Percentiles rank a stretch among this genome's conserved stretches.
Conservation (phyloP, 2,329 filamentous ascomycete species). For the Penicillium capsulatum region DNA sequence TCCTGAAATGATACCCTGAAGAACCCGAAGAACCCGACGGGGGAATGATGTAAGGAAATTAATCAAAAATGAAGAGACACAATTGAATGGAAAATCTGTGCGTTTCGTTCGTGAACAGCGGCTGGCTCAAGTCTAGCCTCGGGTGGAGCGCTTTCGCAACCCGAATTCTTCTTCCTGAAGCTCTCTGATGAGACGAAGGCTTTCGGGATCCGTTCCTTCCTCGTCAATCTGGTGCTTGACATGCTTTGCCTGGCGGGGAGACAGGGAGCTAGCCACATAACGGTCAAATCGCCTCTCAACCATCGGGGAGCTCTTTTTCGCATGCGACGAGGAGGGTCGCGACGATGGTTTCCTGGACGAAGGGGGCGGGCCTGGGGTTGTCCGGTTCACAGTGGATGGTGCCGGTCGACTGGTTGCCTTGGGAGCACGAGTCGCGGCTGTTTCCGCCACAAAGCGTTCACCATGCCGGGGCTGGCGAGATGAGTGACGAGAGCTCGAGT, state of each 20-base stretch:
- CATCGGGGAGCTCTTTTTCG: constrained; percentile 37
- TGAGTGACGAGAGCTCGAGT: constrained; percentile 42
- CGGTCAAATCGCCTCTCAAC: constrained; percentile 38
- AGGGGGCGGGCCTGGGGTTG: constrained; percentile 27
- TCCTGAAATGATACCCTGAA: constrained; percentile 19
- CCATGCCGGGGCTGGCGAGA: constrained; percentile 43
- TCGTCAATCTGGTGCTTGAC: constrained; percentile 28
- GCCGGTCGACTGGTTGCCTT: constrained; percentile 24
- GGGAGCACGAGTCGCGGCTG: constrained; percentile 20
- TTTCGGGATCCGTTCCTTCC: constrained; percentile 40
- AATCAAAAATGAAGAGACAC: constrained; percentile 12
- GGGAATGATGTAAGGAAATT: constrained; percentile 10
- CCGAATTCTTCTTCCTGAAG: constrained; percentile 46
- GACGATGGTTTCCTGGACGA: constrained; percentile 32
- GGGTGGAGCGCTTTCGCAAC: constrained; percentile 33
- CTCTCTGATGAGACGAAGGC: constrained; percentile 43
- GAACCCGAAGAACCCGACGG: constrained; percentile 9
- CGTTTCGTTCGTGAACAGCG: constrained; percentile 4
- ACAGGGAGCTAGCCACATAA: constrained; percentile 21
- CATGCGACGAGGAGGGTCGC: constrained; percentile 38
- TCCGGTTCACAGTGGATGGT: constrained; percentile 21
- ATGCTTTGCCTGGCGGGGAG: constrained; percentile 28
- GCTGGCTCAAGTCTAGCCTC: constrained; percentile 4
- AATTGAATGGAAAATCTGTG: background rate
- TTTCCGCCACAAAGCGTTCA: constrained; percentile 39